phyloP scores from a whole-genome alignment of 23 red algal species.

The Gracilaria gracilis region DNA sequence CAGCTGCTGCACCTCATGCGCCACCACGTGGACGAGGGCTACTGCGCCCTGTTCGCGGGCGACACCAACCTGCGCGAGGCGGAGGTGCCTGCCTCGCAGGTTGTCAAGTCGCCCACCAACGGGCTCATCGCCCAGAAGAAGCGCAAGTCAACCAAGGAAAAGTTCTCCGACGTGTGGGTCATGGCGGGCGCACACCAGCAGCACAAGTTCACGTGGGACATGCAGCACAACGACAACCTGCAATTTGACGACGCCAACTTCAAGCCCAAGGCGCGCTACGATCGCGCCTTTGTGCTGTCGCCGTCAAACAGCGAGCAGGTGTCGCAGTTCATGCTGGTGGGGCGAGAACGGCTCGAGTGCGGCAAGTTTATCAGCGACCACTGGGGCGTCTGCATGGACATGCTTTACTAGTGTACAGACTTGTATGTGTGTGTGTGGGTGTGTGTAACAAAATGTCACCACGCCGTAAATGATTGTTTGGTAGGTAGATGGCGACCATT shows the following conservation, averaged over 20 bases:
- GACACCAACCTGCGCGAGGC: constrained; percentile 70
- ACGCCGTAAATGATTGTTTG: constrained; percentile 29
- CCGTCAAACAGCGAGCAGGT: constrained; percentile 4
- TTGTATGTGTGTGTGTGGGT: not conserved
- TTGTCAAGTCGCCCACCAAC: constrained; percentile 1
- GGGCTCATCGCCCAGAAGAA: not conserved
- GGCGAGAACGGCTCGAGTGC: constrained; percentile 26
- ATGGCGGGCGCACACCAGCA: not conserved
- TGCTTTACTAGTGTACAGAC: constrained; percentile 18
- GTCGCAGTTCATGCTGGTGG: constrained; percentile 20
- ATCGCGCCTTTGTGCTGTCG: constrained; percentile 44
- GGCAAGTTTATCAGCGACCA: constrained; percentile 65
- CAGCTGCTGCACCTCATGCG: constrained; percentile 31
- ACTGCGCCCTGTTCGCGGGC: constrained; percentile 36
- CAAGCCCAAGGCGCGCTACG: constrained; percentile 61
- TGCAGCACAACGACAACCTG: constrained; percentile 52
- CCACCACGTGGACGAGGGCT: constrained; percentile 28
- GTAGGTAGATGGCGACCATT: constrained; percentile 50
- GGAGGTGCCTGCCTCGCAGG: constrained; percentile 43
- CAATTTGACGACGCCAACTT: constrained; percentile 10
- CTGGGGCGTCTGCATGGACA: constrained; percentile 49
- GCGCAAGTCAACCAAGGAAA: constrained; percentile 19
- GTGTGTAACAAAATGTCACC: constrained; percentile 9
- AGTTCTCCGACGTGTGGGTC: constrained; percentile 54
- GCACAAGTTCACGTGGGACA: constrained; percentile 72